Conservation (phyloP, 148 eudicot species). For the Selenicereus undatus region DNA sequence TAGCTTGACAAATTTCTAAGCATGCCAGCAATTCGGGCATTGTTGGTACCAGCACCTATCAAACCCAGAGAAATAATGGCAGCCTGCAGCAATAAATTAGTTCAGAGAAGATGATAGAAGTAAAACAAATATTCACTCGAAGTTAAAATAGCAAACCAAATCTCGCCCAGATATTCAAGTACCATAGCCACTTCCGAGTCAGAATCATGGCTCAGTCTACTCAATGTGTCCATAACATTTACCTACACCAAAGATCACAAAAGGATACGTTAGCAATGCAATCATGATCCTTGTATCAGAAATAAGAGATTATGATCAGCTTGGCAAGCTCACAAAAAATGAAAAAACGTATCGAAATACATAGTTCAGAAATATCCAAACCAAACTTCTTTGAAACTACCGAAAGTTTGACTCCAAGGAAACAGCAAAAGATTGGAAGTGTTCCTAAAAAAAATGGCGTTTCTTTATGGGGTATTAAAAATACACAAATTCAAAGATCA, state of each 20-base stretch:
- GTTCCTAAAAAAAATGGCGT: neutral
- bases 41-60: conserved; percentile 97
- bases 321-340: neutral
- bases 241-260: conserved; percentile 44
- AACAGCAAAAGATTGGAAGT: neutral
- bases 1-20: conserved; percentile 87
- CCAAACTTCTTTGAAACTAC: neutral
- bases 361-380: neutral
- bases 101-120: neutral
- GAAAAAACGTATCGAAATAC: neutral
- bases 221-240: conserved; percentile 92
- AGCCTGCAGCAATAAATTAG: conserved; percentile 46
- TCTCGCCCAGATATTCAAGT: neutral
- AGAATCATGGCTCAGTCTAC: conserved; percentile 91
- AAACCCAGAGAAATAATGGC: conserved; percentile 88
- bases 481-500: neutral
- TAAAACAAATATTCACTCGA: neutral
- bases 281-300: neutral
- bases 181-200: conserved; percentile 96
- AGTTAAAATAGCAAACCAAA: neutral
- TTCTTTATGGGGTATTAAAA: too few relatives aligned
- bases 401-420: neutral
- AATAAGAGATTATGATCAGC: neutral
- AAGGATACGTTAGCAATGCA: conserved; percentile 6
- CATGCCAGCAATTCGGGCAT: conserved; percentile 97